A percentile compares a stretch with the other conserved stretches of the same genome.
phyloP scores from a whole-genome alignment of 768 basidiomycete species.

The Sporobolomyces roseus region DNA sequence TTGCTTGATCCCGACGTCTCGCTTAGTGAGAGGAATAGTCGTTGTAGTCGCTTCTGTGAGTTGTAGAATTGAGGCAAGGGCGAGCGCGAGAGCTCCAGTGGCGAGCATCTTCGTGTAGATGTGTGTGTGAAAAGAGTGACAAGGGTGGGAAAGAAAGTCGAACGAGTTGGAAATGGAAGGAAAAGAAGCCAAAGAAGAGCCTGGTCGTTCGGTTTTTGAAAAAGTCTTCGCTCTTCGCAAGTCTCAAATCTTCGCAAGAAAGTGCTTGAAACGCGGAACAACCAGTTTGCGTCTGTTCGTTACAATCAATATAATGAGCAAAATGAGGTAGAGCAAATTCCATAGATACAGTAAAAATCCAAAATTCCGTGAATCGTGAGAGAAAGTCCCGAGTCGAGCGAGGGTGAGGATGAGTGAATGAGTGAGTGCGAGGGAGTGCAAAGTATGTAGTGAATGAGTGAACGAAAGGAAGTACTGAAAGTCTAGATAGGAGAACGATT shows the following conservation, averaged over 20 bases:
- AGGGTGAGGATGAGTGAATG: not conserved
- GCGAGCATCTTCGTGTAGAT: conserved; percentile 2
- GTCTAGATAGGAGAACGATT: not conserved
- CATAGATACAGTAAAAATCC: no score
- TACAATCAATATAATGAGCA: no score
- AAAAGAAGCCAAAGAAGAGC: not conserved
- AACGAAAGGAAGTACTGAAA: not conserved
- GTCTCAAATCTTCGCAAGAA: no score
- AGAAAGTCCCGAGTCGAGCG: not conserved
- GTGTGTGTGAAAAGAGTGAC: conserved; percentile 18
- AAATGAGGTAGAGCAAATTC: no score
- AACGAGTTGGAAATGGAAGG: not conserved
- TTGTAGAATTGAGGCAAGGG: conserved; percentile 1
- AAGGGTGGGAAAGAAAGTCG: conserved; percentile 1
- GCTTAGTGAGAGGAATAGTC: conserved; percentile 8
- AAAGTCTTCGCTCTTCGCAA: no score
- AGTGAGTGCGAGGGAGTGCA: conserved; percentile 1
- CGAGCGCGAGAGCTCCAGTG: not conserved
- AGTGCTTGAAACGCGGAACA: no score
- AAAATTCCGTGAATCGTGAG: not conserved
- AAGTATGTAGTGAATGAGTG: not conserved
- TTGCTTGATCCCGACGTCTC: conserved; percentile 11
- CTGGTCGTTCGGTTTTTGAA: no score
- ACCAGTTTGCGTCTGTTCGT: no score
- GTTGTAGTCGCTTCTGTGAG: not conserved